Percentiles rank a stretch among this genome's conserved stretches.
These are phyloP conservation scores for Fusarium hainanense DNA, from an alignment of 2,329 filamentous ascomycete genomes.

Conservation along the genomic window DNA sequence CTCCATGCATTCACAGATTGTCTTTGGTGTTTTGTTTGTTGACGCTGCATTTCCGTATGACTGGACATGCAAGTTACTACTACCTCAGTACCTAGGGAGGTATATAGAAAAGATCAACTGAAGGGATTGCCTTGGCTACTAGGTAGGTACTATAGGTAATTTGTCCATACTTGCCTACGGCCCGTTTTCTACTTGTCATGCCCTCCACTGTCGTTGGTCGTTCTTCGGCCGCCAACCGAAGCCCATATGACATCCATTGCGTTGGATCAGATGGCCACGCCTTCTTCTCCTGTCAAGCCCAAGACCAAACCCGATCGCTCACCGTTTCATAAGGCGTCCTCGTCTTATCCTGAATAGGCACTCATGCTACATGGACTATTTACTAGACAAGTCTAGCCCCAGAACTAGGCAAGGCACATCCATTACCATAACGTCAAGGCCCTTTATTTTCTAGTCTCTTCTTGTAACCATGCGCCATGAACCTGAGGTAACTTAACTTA, in stretches of 20 bases:
- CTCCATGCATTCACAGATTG: background rate
- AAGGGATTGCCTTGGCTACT: too few relatives aligned
- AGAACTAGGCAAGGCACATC: slow-evolving; percentile 31
- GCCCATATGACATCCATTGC: slow-evolving; percentile 14
- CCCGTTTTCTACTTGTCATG: background rate
- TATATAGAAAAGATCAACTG: too few relatives aligned
- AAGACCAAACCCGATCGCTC: slow-evolving; percentile 4
- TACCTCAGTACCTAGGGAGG: too few relatives aligned
- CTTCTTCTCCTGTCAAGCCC: background rate
- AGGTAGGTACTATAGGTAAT: too few relatives aligned
- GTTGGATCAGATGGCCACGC: background rate
- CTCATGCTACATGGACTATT: slow-evolving; percentile 16
- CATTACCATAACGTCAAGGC: slow-evolving; percentile 19
- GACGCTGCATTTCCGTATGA: background rate
- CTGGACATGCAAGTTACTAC: too few relatives aligned
- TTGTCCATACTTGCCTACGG: background rate
- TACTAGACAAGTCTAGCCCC: slow-evolving; percentile 17
- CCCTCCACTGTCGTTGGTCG: slow-evolving; percentile 7
- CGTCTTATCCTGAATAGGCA: slow-evolving; percentile 35
- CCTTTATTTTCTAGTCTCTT: slow-evolving; percentile 17
- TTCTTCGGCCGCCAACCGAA: slow-evolving; percentile 23
- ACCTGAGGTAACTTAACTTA: background rate
- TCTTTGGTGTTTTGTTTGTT: slow-evolving; percentile 6
- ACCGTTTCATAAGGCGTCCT: slow-evolving; percentile 31
- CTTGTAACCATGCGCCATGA: background rate